Evolutionary conservation across 2,329 filamentous ascomycete genomes (phyloP).

Genomic region (Alternaria postmessia): DNA sequence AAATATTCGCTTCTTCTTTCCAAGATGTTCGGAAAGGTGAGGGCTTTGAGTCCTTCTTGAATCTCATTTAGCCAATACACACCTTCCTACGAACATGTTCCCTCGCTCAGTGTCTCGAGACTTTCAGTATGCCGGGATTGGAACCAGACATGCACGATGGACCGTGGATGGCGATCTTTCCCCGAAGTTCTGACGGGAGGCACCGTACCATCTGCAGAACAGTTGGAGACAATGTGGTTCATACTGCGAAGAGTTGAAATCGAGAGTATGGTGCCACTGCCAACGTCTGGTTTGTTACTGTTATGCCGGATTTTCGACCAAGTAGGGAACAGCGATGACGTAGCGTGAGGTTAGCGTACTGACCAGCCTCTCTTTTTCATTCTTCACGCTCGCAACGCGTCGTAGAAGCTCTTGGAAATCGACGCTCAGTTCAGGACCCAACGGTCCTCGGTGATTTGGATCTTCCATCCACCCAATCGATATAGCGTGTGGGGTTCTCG

Average conservation of each 20-base stretch:
- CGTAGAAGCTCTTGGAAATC: too few relatives aligned
- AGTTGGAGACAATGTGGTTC: not conserved
- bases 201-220: not conserved
- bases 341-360: too few relatives aligned
- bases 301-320: too few relatives aligned
- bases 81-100: not conserved
- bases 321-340: too few relatives aligned
- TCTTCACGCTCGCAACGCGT: too few relatives aligned
- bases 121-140: not conserved
- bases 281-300: too few relatives aligned
- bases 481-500: too few relatives aligned
- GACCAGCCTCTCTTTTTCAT: too few relatives aligned
- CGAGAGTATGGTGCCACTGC: not conserved
- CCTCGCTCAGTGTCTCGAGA: not conserved
- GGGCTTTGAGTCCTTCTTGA: not conserved
- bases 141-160: not conserved
- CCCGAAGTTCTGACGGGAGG: not conserved
- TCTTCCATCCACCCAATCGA: too few relatives aligned
- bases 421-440: too few relatives aligned
- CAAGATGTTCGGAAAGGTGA: not conserved
- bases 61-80: not conserved
- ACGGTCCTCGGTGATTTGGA: too few relatives aligned
- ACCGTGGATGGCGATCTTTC: not conserved
- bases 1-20: conserved; percentile 1
- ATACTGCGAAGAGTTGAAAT: not conserved